Evolutionary conservation across 1,139 yeast species (phyloP).

Genomic region (Candida dubliniensis): DNA sequence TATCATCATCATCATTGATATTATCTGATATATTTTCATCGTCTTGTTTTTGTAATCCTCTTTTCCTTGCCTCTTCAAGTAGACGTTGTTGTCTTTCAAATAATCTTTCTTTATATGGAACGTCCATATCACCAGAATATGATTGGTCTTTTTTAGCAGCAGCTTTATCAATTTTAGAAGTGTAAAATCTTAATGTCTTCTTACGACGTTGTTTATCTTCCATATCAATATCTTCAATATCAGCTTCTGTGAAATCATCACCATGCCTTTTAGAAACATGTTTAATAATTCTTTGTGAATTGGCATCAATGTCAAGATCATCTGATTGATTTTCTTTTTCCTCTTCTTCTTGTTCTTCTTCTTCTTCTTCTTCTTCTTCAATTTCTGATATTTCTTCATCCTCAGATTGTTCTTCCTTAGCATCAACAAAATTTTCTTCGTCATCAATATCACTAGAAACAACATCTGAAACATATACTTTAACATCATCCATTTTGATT

Average conservation of each 20-base stretch:
- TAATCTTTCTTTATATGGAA: constrained; percentile 89
- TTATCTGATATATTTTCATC: constrained; percentile 40
- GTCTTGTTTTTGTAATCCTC: constrained; percentile 61
- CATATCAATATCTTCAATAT: constrained; percentile 71
- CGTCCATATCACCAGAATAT: constrained; percentile 81
- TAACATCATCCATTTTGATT: constrained; percentile 13
- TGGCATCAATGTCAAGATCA: constrained; percentile 44
- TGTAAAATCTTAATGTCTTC: constrained; percentile 88
- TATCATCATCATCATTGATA: constrained; percentile 47
- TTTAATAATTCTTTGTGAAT: constrained; percentile 48
- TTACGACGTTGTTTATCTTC: constrained; percentile 85
- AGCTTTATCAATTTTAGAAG: constrained; percentile 91
- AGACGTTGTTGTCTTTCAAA: constrained; percentile 88
- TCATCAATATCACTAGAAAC: constrained; percentile 26
- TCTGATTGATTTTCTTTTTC: constrained; percentile 14
- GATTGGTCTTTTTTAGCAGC: constrained; percentile 54
- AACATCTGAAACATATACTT: constrained; percentile 18
- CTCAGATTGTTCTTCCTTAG: constrained; percentile 22
- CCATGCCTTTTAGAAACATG: constrained; percentile 22
- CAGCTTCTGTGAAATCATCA: constrained; percentile 63
- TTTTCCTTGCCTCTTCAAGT: constrained; percentile 81
- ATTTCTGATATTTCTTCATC: constrained; percentile 12
- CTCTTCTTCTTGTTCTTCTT: constrained; percentile 20
- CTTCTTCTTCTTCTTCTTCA: constrained; percentile 13
- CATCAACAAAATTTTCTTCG: constrained; percentile 30